Percentiles rank a stretch among this genome's conserved stretches.
Evolutionary conservation across 257 asterid species (phyloP).

Genomic region (Ophiorrhiza pumila): DNA sequence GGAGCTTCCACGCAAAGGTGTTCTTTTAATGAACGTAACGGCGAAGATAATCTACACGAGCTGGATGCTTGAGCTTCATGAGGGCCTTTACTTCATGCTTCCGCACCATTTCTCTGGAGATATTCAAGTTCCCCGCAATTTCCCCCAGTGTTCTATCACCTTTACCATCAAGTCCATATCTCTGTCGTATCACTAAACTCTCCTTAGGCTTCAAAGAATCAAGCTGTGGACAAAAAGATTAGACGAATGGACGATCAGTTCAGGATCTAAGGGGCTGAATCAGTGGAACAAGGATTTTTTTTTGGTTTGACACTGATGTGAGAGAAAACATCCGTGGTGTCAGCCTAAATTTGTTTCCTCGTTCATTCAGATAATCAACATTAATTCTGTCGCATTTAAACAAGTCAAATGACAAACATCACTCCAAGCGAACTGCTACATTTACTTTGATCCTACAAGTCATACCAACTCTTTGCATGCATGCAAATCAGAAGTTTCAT

Average conservation of each 20-base stretch:
- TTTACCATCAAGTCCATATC: slow-evolving; percentile 90
- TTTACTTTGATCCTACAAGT: neutral
- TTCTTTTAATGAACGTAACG: slow-evolving; percentile 45
- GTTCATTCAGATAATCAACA: neutral
- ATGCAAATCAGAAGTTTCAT: neutral
- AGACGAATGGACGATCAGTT: neutral
- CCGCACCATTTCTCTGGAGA: slow-evolving; percentile 92
- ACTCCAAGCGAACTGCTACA: neutral
- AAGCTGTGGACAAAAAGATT: slow-evolving; percentile 44
- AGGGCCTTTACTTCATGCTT: slow-evolving; percentile 93
- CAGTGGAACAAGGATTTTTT: neutral
- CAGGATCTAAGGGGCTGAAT: neutral
- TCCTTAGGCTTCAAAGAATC: slow-evolving; percentile 98
- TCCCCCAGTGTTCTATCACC: slow-evolving; percentile 94
- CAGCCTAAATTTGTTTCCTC: neutral
- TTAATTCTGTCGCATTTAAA: neutral
- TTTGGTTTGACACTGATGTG: no score
- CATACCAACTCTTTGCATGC: neutral
- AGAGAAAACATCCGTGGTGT: neutral
- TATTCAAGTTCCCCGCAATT: slow-evolving; percentile 86
- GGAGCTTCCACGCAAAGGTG: neutral
- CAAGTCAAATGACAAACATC: neutral
- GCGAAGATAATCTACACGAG: slow-evolving; percentile 84
- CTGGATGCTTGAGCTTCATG: slow-evolving; percentile 96
- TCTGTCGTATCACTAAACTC: slow-evolving; percentile 88